Evolutionary conservation across 2,329 filamentous ascomycete genomes (phyloP).

Genomic region (Penicillium decumbens): DNA sequence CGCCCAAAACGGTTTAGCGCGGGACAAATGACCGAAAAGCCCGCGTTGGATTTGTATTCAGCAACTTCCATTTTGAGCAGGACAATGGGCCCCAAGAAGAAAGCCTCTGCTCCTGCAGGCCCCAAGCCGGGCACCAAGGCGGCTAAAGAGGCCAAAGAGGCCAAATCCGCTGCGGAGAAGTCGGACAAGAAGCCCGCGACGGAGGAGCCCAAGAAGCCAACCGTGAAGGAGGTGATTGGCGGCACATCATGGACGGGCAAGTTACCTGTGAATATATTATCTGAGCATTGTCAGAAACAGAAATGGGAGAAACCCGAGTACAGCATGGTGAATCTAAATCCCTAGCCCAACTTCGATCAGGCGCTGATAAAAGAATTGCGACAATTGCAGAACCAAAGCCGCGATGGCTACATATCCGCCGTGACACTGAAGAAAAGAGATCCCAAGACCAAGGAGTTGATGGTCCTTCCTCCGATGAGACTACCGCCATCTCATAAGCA

Average conservation of each 20-base stretch:
- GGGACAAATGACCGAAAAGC: slow-evolving; percentile 24
- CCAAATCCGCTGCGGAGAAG: slow-evolving; percentile 36
- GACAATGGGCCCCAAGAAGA: slow-evolving; percentile 43
- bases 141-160: slow-evolving; percentile 40
- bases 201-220: slow-evolving; percentile 54
- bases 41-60: background rate
- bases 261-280: slow-evolving; percentile 84
- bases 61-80: slow-evolving; percentile 2
- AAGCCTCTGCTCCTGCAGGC: slow-evolving; percentile 36
- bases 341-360: background rate
- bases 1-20: slow-evolving; percentile 29
- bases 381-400: slow-evolving; percentile 54
- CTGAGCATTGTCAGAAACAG: slow-evolving; percentile 92
- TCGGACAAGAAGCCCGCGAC: slow-evolving; percentile 30
- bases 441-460: slow-evolving; percentile 74
- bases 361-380: slow-evolving; percentile 14
- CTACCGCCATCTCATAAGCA: slow-evolving; percentile 72
- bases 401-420: slow-evolving; percentile 71
- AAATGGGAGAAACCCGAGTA: slow-evolving; percentile 95
- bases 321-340: slow-evolving; percentile 56
- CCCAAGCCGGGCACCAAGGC: slow-evolving; percentile 41
- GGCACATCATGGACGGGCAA: slow-evolving; percentile 97
- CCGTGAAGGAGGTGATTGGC: slow-evolving; percentile 74
- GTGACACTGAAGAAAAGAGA: slow-evolving; percentile 72
- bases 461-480: slow-evolving; percentile 73